Conservation (phyloP, 2,329 filamentous ascomycete species). For the Ophiostoma montium region DNA sequence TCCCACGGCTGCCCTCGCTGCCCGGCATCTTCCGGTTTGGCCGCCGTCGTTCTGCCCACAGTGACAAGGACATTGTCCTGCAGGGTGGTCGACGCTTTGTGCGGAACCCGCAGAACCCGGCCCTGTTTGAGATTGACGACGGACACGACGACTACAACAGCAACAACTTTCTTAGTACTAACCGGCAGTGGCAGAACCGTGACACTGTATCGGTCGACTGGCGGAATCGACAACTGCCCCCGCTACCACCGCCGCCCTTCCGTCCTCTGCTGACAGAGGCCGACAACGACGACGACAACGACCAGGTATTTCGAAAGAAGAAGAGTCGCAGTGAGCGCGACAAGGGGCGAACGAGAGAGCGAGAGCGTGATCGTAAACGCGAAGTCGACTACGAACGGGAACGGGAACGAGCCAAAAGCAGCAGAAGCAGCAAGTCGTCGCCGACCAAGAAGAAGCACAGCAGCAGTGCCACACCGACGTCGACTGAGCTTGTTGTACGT, state of each 20-base stretch:
- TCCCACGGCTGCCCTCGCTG: slow-evolving; percentile 19
- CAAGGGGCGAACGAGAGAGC: slow-evolving; percentile 1
- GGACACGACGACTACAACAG: slow-evolving; percentile 2
- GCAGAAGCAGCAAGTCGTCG: background rate
- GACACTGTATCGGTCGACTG: slow-evolving; percentile 3
- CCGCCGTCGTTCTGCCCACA: slow-evolving; percentile 10
- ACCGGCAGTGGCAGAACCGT: background rate
- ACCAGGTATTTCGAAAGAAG: background rate
- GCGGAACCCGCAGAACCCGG: background rate
- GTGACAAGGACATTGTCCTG: slow-evolving; percentile 1
- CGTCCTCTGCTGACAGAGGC: slow-evolving; percentile 1
- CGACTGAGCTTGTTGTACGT: slow-evolving; percentile 4
- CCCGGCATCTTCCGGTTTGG: slow-evolving; percentile 14
- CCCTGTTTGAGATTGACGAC: slow-evolving; percentile 10
- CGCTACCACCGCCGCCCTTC: slow-evolving; percentile 7
- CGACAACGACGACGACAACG: slow-evolving; percentile 4
- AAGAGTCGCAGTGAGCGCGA: slow-evolving; percentile 3
- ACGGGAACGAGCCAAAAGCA: background rate
- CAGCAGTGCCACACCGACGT: background rate
- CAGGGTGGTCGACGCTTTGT: slow-evolving; percentile 2
- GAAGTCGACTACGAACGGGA: slow-evolving; percentile 3
- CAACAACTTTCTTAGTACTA: background rate
- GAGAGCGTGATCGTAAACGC: background rate
- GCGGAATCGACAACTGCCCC: slow-evolving; percentile 12
- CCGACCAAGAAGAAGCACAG: background rate